Evolutionary conservation across 441 rosid species (phyloP).

Genomic region (Geranium incanum): DNA sequence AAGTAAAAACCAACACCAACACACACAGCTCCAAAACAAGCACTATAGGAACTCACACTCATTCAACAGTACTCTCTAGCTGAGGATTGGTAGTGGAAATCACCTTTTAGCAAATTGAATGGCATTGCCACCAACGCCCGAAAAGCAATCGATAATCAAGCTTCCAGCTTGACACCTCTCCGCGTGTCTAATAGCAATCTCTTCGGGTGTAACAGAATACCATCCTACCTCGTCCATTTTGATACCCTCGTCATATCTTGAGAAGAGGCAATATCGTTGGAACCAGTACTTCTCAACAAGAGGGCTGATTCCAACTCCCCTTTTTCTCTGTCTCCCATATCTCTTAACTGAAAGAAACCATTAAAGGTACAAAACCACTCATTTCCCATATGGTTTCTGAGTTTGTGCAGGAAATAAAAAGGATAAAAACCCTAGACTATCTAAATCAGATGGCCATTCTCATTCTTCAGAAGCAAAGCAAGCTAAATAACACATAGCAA

Average conservation of each 20-base stretch:
- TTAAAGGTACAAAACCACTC: not conserved
- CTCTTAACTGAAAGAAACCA: not conserved
- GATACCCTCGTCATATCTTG: conserved; percentile 38
- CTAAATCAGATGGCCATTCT: not conserved
- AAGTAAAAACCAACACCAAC: too few relatives aligned
- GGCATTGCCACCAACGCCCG: conserved; percentile 48
- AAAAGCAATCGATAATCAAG: conserved; percentile 37
- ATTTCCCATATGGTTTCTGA: not conserved
- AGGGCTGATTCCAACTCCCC: conserved; percentile 16
- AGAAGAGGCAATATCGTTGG: conserved; percentile 41
- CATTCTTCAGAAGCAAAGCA: not conserved
- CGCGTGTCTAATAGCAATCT: conserved; percentile 36
- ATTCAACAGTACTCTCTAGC: not conserved
- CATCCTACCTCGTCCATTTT: conserved; percentile 44
- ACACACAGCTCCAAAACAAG: not conserved
- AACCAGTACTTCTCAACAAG: conserved; percentile 30
- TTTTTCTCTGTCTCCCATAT: conserved; percentile 1
- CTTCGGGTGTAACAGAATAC: conserved; percentile 44
- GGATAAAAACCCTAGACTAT: not conserved
- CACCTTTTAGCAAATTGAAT: conserved; percentile 42
- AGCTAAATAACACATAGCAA: not conserved
- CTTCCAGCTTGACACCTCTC: conserved; percentile 30
- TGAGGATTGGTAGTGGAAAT: not conserved
- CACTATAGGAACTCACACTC: not conserved
- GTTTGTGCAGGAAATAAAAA: not conserved